Conservation (phyloP, 371 early-diverging fungal genomes). For the Neoconidiobolus thromboides region DNA sequence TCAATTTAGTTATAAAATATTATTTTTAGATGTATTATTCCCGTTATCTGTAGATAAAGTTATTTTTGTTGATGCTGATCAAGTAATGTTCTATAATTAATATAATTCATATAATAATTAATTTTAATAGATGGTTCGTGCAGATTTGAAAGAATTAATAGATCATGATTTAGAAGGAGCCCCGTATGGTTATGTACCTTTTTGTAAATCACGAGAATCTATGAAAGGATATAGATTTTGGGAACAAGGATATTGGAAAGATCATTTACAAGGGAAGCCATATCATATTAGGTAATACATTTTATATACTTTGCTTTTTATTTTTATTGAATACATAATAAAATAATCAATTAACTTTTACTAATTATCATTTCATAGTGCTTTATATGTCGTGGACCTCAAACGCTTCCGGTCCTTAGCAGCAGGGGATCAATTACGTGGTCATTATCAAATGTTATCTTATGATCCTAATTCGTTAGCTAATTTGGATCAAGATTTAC, state of each 20-base stretch:
- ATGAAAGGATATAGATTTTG: constrained; percentile 95
- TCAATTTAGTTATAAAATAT: constrained; percentile 57
- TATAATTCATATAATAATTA: background rate
- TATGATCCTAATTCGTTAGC: constrained; percentile 77
- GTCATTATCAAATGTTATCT: constrained; percentile 78
- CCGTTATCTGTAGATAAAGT: constrained; percentile 83
- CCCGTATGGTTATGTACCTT: constrained; percentile 90
- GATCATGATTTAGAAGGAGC: constrained; percentile 81
- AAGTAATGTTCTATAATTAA: constrained; percentile 18
- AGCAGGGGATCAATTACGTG: constrained; percentile 82
- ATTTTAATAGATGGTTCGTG: constrained; percentile 51
- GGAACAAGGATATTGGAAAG: constrained; percentile 89
- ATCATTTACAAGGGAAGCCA: constrained; percentile 66
- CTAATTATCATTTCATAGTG: constrained; percentile 18
- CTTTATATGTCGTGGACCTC: constrained; percentile 85
- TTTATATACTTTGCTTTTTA: background rate
- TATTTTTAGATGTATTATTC: constrained; percentile 92
- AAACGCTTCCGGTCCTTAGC: constrained; percentile 75
- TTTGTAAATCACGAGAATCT: constrained; percentile 77
- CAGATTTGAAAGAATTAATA: constrained; percentile 76
- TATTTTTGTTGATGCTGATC: constrained; percentile 96
- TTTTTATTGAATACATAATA: background rate
- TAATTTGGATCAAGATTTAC: constrained; percentile 92
- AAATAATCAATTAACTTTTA: too few species aligned
- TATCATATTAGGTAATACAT: constrained; percentile 61